Conservation (phyloP, 1,284 basidiomycete species). For the Phellinidium pouzarii region DNA sequence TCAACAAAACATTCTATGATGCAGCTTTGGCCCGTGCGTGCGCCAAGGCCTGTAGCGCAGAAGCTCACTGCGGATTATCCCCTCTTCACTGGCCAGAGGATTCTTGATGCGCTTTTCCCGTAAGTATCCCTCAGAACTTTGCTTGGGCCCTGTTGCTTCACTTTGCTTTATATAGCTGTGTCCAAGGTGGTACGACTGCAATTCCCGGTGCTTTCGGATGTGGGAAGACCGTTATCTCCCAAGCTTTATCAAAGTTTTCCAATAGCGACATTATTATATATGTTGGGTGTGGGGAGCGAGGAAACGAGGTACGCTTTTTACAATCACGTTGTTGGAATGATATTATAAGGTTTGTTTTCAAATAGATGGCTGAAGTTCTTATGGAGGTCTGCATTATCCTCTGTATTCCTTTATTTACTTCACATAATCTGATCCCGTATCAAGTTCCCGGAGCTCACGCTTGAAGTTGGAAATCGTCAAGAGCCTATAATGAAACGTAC, state of each 20-base stretch:
- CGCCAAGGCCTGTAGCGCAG: slow-evolving; percentile 90
- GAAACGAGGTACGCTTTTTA: slow-evolving; percentile 62
- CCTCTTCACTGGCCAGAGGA: slow-evolving; percentile 93
- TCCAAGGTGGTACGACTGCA: slow-evolving; percentile 98
- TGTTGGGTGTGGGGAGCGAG: slow-evolving; percentile 94
- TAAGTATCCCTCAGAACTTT: slow-evolving; percentile 33
- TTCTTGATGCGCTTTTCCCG: slow-evolving; percentile 97
- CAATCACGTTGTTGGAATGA: neutral
- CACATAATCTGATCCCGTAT: slow-evolving; percentile 9
- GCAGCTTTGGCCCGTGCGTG: slow-evolving; percentile 99
- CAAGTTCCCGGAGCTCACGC: slow-evolving; percentile 92
- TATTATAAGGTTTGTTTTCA: neutral
- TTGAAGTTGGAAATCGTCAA: slow-evolving; percentile 87
- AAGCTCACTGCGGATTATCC: slow-evolving; percentile 93
- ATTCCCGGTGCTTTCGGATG: slow-evolving; percentile 99
- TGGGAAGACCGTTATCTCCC: slow-evolving; percentile 94
- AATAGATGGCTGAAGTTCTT: slow-evolving; percentile 95
- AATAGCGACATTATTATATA: slow-evolving; percentile 99
- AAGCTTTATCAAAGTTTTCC: slow-evolving; percentile 97
- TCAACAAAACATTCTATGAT: slow-evolving; percentile 92
- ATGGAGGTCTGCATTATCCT: slow-evolving; percentile 65
- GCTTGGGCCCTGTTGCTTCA: too few relatives aligned
- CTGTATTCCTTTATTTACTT: slow-evolving; percentile 10
- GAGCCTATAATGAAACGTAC: slow-evolving; percentile 99
- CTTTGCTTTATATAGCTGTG: slow-evolving; percentile 54